These are phyloP conservation scores for Nakazawaea peltata DNA, from an alignment of 805 yeast genomes.

Conservation along the genomic window DNA sequence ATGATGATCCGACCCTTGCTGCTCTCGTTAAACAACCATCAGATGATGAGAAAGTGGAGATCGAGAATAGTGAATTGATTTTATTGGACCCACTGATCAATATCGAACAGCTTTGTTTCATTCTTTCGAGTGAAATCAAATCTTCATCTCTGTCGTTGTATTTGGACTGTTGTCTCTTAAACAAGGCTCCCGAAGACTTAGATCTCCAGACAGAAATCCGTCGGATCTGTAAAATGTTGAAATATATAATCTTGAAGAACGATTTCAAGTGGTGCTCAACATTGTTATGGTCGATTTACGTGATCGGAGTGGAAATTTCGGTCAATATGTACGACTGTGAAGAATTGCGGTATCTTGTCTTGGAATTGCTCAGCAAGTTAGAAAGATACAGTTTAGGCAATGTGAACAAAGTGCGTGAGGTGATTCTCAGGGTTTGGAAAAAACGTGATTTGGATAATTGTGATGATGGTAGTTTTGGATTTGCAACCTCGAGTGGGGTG, in stretches of 20 bases:
- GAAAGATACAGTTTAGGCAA: slow-evolving; percentile 22
- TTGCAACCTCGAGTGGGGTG: neutral
- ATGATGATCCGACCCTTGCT: neutral
- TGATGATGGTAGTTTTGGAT: slow-evolving; percentile 11
- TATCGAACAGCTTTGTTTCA: slow-evolving; percentile 20
- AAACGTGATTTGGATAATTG: slow-evolving; percentile 19
- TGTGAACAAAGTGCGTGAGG: slow-evolving; percentile 18
- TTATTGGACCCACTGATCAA: slow-evolving; percentile 1
- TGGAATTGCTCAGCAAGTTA: slow-evolving; percentile 19
- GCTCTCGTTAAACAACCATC: too few species aligned
- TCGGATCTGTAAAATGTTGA: slow-evolving; percentile 16
- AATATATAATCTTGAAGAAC: slow-evolving; percentile 19
- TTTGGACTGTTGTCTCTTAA: slow-evolving; percentile 21
- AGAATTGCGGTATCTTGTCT: slow-evolving; percentile 18
- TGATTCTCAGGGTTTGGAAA: slow-evolving; percentile 22
- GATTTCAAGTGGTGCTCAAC: slow-evolving; percentile 24
- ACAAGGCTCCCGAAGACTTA: slow-evolving; percentile 20
- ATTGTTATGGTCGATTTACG: slow-evolving; percentile 23
- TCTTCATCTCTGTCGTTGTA: slow-evolving; percentile 19
- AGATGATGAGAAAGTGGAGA: neutral
- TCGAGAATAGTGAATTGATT: slow-evolving; percentile 5
- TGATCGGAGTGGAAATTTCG: slow-evolving; percentile 22
- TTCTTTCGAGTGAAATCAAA: slow-evolving; percentile 23
- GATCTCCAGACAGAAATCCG: slow-evolving; percentile 16
- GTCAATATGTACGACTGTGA: slow-evolving; percentile 14